These are phyloP conservation scores for Ceratocystis colombiana DNA, from an alignment of 2,329 filamentous ascomycete species.

Conservation along the genomic window DNA sequence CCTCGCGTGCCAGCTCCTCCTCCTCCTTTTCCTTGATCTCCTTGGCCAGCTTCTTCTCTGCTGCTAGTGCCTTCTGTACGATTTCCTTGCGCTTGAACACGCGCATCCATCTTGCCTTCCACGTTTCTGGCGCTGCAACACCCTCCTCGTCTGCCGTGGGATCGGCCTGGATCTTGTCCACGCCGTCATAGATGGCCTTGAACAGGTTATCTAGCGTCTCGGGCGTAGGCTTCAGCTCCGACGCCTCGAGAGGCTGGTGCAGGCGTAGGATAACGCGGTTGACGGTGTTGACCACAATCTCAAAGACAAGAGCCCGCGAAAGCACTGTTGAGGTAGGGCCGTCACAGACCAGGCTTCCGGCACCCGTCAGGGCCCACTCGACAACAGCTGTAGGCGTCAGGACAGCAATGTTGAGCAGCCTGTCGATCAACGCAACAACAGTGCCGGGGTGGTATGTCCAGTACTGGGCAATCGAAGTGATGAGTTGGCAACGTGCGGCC, in stretches of 20 bases:
- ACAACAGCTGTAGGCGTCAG: constrained; percentile 75
- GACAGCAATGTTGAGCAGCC: constrained; percentile 94
- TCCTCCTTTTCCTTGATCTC: constrained; percentile 25
- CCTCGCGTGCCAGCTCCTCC: constrained; percentile 32
- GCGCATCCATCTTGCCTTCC: constrained; percentile 78
- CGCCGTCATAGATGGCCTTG: constrained; percentile 48
- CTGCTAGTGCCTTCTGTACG: constrained; percentile 64
- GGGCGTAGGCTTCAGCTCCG: constrained; percentile 16
- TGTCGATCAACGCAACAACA: constrained; percentile 86
- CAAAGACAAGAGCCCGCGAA: constrained; percentile 67
- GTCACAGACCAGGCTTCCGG: constrained; percentile 39
- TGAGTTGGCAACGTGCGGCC: constrained; percentile 73
- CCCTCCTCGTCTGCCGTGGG: constrained; percentile 46
- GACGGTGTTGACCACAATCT: constrained; percentile 81
- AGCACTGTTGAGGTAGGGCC: constrained; percentile 54
- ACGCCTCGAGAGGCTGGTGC: constrained; percentile 20
- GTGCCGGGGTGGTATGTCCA: constrained; percentile 89
- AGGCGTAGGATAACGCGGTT: constrained; percentile 32
- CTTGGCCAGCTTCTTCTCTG: constrained; percentile 18
- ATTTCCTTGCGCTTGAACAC: constrained; percentile 73
- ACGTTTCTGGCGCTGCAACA: constrained; percentile 48
- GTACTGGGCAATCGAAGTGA: constrained; percentile 80
- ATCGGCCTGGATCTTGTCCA: constrained; percentile 64
- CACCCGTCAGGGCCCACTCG: constrained; percentile 69
- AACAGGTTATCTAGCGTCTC: constrained; percentile 36